phyloP scores from a whole-genome alignment of 257 asterid genomes.

The Forsythia viridissima region DNA sequence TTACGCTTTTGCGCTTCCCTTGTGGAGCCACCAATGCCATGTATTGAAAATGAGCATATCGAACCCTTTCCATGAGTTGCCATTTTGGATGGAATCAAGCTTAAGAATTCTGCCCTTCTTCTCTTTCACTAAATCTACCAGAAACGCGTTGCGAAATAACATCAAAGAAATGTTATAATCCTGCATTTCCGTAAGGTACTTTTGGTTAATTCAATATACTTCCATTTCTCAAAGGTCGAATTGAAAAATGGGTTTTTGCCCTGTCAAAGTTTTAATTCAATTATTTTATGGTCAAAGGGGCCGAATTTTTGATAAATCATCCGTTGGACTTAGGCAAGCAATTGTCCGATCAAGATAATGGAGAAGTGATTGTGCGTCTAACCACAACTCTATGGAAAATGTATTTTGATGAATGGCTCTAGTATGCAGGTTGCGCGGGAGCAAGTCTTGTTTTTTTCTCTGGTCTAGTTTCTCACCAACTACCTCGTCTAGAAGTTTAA shows the following conservation, averaged over 20 bases:
- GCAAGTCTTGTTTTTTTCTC: too few species aligned
- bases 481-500: not conserved
- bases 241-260: not conserved
- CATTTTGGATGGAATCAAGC: conserved; percentile 63
- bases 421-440: too few species aligned
- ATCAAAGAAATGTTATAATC: conserved; percentile 48
- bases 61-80: conserved; percentile 60
- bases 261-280: too few species aligned
- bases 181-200: conserved; percentile 35
- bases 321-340: too few species aligned
- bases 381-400: too few species aligned
- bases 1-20: conserved; percentile 64
- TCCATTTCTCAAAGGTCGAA: not conserved
- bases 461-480: too few species aligned
- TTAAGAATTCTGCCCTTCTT: conserved; percentile 51
- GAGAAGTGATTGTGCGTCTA: too few species aligned
- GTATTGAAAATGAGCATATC: conserved; percentile 80
- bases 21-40: conserved; percentile 94
- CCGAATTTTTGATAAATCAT: too few species aligned
- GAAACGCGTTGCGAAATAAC: conserved; percentile 63
- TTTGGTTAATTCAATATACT: not conserved
- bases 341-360: too few species aligned
- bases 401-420: too few species aligned
- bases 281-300: too few species aligned
- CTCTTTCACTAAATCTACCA: conserved; percentile 60